A percentile compares a stretch with the other conserved stretches of the same genome.
Conservation (phyloP, 2,329 filamentous ascomycete species). For the Dendrostoma leiphaemia region DNA sequence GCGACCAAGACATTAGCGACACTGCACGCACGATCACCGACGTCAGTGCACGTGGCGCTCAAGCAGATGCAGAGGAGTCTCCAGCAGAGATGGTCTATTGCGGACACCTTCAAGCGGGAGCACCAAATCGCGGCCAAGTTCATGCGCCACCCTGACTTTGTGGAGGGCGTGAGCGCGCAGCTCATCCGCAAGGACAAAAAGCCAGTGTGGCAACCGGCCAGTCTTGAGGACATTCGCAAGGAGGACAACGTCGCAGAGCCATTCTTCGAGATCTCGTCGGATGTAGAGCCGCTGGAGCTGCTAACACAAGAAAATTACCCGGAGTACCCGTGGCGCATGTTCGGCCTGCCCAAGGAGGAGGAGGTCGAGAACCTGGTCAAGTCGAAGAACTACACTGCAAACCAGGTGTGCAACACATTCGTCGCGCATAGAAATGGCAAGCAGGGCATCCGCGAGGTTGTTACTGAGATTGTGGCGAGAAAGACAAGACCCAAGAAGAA, state of each 20-base stretch:
- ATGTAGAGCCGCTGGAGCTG: constrained; percentile 52
- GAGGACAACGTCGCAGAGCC: constrained; percentile 54
- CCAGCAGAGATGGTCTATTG: constrained; percentile 68
- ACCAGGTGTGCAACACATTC: constrained; percentile 63
- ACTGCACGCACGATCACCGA: constrained; percentile 78
- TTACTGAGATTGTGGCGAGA: constrained; percentile 64
- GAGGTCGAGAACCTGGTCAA: constrained; percentile 50
- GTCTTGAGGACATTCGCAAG: constrained; percentile 63
- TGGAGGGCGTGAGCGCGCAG: constrained; percentile 81
- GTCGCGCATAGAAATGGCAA: constrained; percentile 58
- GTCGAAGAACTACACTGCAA: constrained; percentile 38
- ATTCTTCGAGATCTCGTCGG: constrained; percentile 63
- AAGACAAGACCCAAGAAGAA: constrained; percentile 44
- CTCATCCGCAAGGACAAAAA: constrained; percentile 65
- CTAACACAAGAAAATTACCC: constrained; percentile 62
- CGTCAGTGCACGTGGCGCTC: constrained; percentile 79
- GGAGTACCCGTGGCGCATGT: constrained; percentile 69
- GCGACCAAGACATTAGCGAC: constrained; percentile 74
- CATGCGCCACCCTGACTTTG: constrained; percentile 90
- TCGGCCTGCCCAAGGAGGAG: constrained; percentile 72
- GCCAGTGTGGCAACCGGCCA: constrained; percentile 75
- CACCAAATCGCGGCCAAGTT: constrained; percentile 81
- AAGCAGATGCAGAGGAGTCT: constrained; percentile 74
- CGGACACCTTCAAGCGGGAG: constrained; percentile 82
- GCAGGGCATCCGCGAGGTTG: constrained; percentile 67